Conservation (phyloP, 495 filamentous ascomycete species). For the Penicillium soppii region DNA sequence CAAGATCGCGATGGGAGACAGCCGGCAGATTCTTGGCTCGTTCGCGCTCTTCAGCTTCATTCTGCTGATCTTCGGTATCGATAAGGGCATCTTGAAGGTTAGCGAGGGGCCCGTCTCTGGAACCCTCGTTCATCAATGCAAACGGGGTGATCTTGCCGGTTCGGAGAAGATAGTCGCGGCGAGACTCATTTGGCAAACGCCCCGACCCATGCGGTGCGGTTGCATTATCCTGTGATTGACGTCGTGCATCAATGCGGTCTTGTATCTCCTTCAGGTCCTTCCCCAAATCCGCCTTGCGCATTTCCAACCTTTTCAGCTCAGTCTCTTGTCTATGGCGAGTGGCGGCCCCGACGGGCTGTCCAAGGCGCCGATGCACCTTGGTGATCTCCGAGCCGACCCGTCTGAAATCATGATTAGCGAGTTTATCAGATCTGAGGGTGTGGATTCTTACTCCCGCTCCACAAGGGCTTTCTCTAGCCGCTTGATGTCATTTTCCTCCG, state of each 20-base stretch:
- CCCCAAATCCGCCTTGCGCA: conserved; percentile 57
- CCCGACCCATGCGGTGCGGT: conserved; percentile 45
- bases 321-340: conserved; percentile 51
- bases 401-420: conserved; percentile 24
- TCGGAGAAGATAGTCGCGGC: conserved; percentile 85
- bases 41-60: conserved; percentile 56
- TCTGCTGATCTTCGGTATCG: conserved; percentile 68
- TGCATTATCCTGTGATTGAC: conserved; percentile 47
- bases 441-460: conserved; percentile 52
- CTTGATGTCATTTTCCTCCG: conserved; percentile 83
- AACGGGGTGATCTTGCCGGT: conserved; percentile 98
- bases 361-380: conserved; percentile 49
- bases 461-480: conserved; percentile 73
- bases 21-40: conserved; percentile 40
- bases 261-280: conserved; percentile 77
- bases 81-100: conserved; percentile 70
- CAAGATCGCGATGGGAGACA: conserved; percentile 77
- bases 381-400: conserved; percentile 49
- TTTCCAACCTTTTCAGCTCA: conserved; percentile 63
- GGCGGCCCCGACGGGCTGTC: conserved; percentile 46
- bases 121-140: conserved; percentile 61
- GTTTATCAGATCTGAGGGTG: neutral
- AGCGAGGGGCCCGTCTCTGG: conserved; percentile 53
- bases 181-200: conserved; percentile 72
- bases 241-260: conserved; percentile 71